These are phyloP conservation scores for Psidium friedrichsthalianum DNA, from an alignment of 345 rosid genomes.

Conservation along the genomic window DNA sequence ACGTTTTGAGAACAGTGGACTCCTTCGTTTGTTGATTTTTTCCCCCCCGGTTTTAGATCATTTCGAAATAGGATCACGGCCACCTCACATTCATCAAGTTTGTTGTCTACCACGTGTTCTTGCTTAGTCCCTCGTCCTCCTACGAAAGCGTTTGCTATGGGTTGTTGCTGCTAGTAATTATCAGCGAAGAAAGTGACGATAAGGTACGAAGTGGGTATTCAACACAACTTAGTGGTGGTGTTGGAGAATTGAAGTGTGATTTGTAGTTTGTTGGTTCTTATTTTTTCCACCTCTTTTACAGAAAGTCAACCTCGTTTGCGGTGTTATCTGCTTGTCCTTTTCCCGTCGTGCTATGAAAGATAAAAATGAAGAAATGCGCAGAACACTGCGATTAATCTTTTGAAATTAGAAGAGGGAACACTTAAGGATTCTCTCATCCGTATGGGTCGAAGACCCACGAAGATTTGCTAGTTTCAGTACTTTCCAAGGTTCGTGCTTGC, in stretches of 20 bases:
- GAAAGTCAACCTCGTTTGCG: not conserved
- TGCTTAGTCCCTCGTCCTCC: not conserved
- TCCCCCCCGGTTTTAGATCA: no score
- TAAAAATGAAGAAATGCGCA: not conserved
- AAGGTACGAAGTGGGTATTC: not conserved
- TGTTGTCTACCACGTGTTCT: not conserved
- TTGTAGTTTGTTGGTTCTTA: not conserved
- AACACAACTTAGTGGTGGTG: not conserved
- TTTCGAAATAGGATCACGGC: not conserved
- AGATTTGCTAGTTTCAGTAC: not conserved
- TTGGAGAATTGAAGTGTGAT: not conserved
- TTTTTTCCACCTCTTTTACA: not conserved
- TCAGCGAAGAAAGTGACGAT: not conserved
- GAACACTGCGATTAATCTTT: not conserved
- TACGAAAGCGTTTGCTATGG: not conserved
- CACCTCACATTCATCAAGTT: not conserved
- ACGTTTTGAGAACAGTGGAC: not conserved
- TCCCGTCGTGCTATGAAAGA: not conserved
- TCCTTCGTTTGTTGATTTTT: not conserved
- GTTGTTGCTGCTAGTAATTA: not conserved
- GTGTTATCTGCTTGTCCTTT: not conserved
- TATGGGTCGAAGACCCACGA: not conserved
- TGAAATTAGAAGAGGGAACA: not conserved
- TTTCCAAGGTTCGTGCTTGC: not conserved
- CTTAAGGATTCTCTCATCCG: not conserved